Base-by-base conservation (phyloP, 148 eudicot genomes). In the Tetragonia tetragonoides region DNA sequence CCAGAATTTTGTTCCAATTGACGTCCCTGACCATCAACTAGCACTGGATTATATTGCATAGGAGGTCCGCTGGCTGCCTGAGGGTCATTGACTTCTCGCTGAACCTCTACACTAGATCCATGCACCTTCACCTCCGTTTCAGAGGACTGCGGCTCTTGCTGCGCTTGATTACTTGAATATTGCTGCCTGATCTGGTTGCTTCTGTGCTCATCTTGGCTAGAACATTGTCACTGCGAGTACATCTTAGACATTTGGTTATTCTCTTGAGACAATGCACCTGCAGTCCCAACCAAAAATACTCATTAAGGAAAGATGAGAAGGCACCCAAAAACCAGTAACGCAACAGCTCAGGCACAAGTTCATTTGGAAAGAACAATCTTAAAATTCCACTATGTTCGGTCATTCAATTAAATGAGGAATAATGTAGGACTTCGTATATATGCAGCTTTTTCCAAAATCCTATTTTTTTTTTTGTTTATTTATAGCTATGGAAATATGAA, bases 241-340 rank as follows among this genome's bases (percentile, higher is more conserved):
- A 87, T 84, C 73, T 89, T 77, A 41, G 93, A 78, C 68, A 85
- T 78, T 79, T 88, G 87, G 72, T 79, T 87, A 89, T 84, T 82
- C 73, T 88, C 90, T 81, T 94, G 97, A 81, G 88, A 83, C 65
- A 88, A 77, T 53, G 87, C 83, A 80, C 88, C 88, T 81, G 79
- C 62, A 73, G 39, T 74, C 75, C 59, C 51, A 63, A 64, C 40
- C 24, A 24, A 51, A 39, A 60, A 53, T 28, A 82, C 28, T 62
- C 54, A 68, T 37, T 1, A 54, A 21, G 34, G 39, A 16, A n/a
- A 10, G 59, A 47, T 46, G 16, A 17, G 49, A 51, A 49, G 73
- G 34, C 54, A 28, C 39, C 17, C 7, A 54, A 70, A 62, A 64
- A 64, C 70, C 42, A 18, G 53, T n/a, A 3, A n/a, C 39, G 18